Conservation (phyloP, 495 filamentous ascomycete species). For the Chaetomidium leptoderma region DNA sequence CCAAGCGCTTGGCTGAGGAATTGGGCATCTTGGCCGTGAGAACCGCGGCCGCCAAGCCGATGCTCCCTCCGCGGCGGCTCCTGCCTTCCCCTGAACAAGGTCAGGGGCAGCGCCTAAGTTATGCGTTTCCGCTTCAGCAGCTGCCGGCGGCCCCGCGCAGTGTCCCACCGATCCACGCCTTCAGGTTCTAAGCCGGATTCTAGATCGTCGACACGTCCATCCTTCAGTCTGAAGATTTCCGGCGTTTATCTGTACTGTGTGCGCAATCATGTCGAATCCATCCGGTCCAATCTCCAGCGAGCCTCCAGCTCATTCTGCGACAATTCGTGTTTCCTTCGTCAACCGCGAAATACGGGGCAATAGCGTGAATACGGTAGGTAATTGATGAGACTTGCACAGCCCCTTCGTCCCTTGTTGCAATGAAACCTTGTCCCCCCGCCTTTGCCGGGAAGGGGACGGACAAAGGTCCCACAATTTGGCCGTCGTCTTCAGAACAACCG, state of each 20-base stretch:
- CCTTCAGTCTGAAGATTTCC: not conserved
- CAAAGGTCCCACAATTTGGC: not conserved
- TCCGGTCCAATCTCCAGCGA: not conserved
- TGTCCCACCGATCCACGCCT: no score
- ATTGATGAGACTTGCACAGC: constrained; percentile 17
- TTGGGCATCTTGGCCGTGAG: constrained; percentile 1
- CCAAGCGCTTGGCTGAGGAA: constrained; percentile 6
- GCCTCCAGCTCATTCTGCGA: constrained; percentile 1
- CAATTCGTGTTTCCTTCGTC: constrained; percentile 4
- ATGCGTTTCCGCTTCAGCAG: not conserved
- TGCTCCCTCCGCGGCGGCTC: not conserved
- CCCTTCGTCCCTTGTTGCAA: constrained; percentile 11
- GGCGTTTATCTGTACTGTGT: no score
- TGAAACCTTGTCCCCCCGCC: constrained; percentile 8
- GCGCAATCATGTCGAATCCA: no score
- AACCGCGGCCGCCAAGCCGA: not conserved
- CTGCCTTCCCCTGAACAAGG: not conserved
- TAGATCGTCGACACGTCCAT: not conserved
- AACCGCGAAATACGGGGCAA: constrained; percentile 2
- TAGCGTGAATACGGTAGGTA: no score
- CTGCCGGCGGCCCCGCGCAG: not conserved
- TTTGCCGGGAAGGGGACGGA: not conserved
- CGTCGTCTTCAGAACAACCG: not conserved
- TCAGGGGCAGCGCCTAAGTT: constrained; percentile 11
- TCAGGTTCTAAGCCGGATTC: no score